phyloP scores from a whole-genome alignment of 331 rosid species.

The Acacia pycnantha region DNA sequence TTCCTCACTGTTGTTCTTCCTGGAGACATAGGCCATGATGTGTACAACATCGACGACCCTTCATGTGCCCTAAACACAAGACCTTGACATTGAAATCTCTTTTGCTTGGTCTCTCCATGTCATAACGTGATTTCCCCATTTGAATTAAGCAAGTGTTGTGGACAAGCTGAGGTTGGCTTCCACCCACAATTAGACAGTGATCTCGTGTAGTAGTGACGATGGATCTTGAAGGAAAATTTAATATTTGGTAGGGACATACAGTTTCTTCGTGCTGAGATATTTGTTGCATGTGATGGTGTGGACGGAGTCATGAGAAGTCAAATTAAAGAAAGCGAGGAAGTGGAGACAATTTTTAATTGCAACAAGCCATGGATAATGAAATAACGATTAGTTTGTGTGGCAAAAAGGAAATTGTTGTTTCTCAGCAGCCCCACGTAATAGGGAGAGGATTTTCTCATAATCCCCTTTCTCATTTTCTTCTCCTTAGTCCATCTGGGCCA shows the following conservation, averaged over 20 bases:
- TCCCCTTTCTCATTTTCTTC: too few species aligned
- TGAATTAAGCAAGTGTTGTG: not conserved
- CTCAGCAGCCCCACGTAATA: conserved; percentile 1
- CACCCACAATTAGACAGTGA: conserved; percentile 63
- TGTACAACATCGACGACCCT: conserved; percentile 33
- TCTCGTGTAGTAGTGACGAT: conserved; percentile 37
- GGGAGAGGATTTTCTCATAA: too few species aligned
- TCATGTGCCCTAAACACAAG: conserved; percentile 37
- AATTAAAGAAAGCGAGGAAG: conserved; percentile 16
- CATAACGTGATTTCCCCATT: conserved; percentile 30
- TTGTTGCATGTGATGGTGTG: not conserved
- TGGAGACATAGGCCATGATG: conserved; percentile 44
- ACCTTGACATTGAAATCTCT: conserved; percentile 36
- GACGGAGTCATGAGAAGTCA: conserved; percentile 23
- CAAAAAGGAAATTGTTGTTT: conserved; percentile 43
- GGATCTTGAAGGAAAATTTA: conserved; percentile 37
- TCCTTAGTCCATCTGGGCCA: too few species aligned
- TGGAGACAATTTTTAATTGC: not conserved
- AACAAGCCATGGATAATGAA: conserved; percentile 1
- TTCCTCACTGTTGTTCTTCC: conserved; percentile 42
- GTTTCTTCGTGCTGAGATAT: not conserved
- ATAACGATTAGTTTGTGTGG: conserved; percentile 25
- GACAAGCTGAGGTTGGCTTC: conserved; percentile 45
- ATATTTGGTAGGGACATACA: conserved; percentile 40
- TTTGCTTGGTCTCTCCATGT: conserved; percentile 44